A percentile compares a stretch with the other conserved stretches of the same genome.
Conservation (phyloP, 306 rosid species). For the Inga oerstediana region DNA sequence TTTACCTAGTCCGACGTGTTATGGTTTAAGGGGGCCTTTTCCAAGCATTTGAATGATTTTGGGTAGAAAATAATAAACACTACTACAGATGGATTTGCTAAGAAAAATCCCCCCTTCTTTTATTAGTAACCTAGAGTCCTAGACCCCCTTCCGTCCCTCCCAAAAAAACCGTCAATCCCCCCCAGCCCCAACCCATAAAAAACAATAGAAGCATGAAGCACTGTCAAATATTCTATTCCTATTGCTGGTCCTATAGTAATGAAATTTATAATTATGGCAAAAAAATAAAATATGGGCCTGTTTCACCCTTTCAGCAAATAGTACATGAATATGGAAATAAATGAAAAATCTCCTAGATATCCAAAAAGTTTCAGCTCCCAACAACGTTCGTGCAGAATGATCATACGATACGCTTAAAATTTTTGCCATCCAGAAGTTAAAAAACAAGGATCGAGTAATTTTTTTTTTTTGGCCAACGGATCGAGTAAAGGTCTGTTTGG, state of each 20-base stretch:
- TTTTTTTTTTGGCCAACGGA: no score
- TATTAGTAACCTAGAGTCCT: no score
- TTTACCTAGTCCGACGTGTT: not conserved
- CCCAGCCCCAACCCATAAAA: no score
- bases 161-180: no score
- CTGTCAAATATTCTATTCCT: not conserved
- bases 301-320: not conserved
- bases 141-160: no score
- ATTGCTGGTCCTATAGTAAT: not conserved
- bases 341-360: not conserved
- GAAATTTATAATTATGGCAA: not conserved
- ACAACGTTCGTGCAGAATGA: not conserved
- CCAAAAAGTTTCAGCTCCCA: not conserved
- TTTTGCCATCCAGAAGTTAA: not conserved
- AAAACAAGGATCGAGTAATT: no score
- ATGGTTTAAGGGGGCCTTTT: not conserved
- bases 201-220: not conserved
- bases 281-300: not conserved
- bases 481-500: no score
- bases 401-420: no score
- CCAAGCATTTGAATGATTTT: not conserved
- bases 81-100: no score
- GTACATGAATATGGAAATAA: not conserved
- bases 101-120: no score
- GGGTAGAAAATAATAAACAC: not conserved